Conservation (phyloP, 768 basidiomycete species). For the Mycena belliarum region DNA sequence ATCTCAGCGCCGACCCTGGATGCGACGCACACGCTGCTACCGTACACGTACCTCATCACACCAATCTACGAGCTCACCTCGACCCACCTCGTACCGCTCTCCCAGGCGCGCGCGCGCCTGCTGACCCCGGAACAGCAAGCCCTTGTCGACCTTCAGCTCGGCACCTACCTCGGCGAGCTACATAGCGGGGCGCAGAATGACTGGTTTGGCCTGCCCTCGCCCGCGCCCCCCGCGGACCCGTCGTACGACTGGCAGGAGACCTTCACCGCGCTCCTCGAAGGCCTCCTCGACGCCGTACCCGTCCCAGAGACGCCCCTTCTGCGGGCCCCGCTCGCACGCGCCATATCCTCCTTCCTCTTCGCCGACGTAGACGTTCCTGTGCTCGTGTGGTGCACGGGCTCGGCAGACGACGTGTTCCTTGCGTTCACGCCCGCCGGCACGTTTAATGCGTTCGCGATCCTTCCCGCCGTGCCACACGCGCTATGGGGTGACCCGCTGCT, state of each 20-base stretch:
- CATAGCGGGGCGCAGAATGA: constrained; percentile 72
- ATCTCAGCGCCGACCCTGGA: constrained; percentile 52
- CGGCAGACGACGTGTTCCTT: constrained; percentile 59
- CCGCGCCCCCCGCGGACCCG: constrained; percentile 32
- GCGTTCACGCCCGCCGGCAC: constrained; percentile 26
- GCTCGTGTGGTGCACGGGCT: constrained; percentile 63
- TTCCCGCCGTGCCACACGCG: constrained; percentile 53
- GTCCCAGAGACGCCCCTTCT: constrained; percentile 30
- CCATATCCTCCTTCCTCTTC: constrained; percentile 75
- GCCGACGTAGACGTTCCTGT: constrained; percentile 76
- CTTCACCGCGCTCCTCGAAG: constrained; percentile 62
- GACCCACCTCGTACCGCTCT: constrained; percentile 37
- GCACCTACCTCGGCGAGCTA: constrained; percentile 59
- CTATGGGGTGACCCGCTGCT: constrained; percentile 79
- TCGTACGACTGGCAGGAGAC: constrained; percentile 78
- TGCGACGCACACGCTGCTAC: constrained; percentile 40
- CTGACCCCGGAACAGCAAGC: constrained; percentile 40
- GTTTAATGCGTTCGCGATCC: constrained; percentile 42
- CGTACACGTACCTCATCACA: constrained; percentile 56
- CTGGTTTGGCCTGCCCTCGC: constrained; percentile 62
- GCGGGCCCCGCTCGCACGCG: constrained; percentile 57
- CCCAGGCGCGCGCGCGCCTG: constrained; percentile 37
- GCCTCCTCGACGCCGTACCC: constrained; percentile 47
- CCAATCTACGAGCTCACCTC: constrained; percentile 40
- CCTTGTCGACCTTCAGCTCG: constrained; percentile 61